These are phyloP conservation scores for Kalaharituber pfeilii DNA, from an alignment of 2,329 filamentous ascomycete genomes.

Conservation along the genomic window DNA sequence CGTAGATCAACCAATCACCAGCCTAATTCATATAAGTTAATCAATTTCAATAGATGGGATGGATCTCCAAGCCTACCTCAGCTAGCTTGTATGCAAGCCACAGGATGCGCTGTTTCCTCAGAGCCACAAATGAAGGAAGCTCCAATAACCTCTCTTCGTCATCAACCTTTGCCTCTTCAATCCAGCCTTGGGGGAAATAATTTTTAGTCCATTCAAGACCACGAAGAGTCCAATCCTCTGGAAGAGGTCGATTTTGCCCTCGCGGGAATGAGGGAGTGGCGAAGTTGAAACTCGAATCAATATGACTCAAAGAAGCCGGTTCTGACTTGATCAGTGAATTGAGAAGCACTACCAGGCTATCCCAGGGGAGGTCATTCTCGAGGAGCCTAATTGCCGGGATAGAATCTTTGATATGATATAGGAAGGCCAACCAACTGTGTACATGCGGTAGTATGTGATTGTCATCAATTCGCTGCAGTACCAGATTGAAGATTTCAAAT, in stretches of 20 bases:
- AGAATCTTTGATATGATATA: slow-evolving; percentile 32
- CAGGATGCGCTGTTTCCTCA: slow-evolving; percentile 42
- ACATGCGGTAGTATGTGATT: slow-evolving; percentile 44
- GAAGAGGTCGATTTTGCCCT: slow-evolving; percentile 38
- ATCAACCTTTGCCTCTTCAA: slow-evolving; percentile 40
- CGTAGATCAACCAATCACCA: slow-evolving; percentile 34
- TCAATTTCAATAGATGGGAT: no score
- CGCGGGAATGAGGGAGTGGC: slow-evolving; percentile 33
- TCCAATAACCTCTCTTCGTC: slow-evolving; percentile 51
- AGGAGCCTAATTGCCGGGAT: slow-evolving; percentile 32
- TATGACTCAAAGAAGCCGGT: slow-evolving; percentile 17
- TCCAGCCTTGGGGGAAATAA: slow-evolving; percentile 44
- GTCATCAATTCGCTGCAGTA: slow-evolving; percentile 38
- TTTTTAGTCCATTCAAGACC: slow-evolving; percentile 44
- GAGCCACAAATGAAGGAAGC: slow-evolving; percentile 38
- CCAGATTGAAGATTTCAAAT: slow-evolving; percentile 31
- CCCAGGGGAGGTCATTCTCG: slow-evolving; percentile 38
- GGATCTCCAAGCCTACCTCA: slow-evolving; percentile 19
- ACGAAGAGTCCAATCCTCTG: slow-evolving; percentile 51
- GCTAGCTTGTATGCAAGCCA: slow-evolving; percentile 38
- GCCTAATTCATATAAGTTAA: slow-evolving; percentile 6
- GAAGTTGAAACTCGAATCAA: slow-evolving; percentile 23
- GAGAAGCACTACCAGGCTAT: slow-evolving; percentile 31
- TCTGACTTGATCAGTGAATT: slow-evolving; percentile 28
- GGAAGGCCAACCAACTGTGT: slow-evolving; percentile 44